A percentile compares a stretch with the other conserved stretches of the same genome.
phyloP scores from a whole-genome alignment of 495 filamentous ascomycete species.

The Pseudevernia furfuracea region DNA sequence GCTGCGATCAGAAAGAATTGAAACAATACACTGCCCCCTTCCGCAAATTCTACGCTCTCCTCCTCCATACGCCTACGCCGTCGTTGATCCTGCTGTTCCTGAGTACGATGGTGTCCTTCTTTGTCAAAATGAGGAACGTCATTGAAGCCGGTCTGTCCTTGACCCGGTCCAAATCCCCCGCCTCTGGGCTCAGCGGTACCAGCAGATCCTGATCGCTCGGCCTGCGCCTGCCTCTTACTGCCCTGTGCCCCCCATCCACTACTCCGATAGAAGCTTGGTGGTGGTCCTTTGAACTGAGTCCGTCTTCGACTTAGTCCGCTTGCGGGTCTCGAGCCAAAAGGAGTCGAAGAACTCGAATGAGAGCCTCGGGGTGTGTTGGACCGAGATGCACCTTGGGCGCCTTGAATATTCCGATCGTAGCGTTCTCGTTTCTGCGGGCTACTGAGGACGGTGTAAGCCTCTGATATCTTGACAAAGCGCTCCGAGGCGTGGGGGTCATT shows the following conservation, averaged over 20 bases:
- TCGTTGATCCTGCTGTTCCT: slow-evolving; percentile 50
- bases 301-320: slow-evolving; percentile 73
- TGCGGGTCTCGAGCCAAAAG: slow-evolving; percentile 61
- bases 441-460: slow-evolving; percentile 76
- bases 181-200: slow-evolving; percentile 13
- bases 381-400: slow-evolving; percentile 28
- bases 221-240: slow-evolving; percentile 19
- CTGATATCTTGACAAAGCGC: slow-evolving; percentile 77
- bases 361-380: slow-evolving; percentile 17
- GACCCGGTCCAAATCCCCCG: slow-evolving; percentile 39
- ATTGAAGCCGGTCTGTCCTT: slow-evolving; percentile 32
- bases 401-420: slow-evolving; percentile 67
- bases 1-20: slow-evolving; percentile 41
- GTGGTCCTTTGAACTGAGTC: slow-evolving; percentile 70
- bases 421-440: slow-evolving; percentile 59
- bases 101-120: slow-evolving; percentile 60
- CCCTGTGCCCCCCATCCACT: slow-evolving; percentile 54
- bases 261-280: slow-evolving; percentile 75
- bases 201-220: slow-evolving; percentile 21
- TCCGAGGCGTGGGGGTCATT: slow-evolving; percentile 59
- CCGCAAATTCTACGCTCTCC: slow-evolving; percentile 28
- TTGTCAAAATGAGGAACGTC: slow-evolving; percentile 59
- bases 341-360: slow-evolving; percentile 23
- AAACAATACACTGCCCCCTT: slow-evolving; percentile 34
- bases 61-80: slow-evolving; percentile 26